Evolutionary conservation across 495 filamentous ascomycete species (phyloP), one percentile per base, ranked within the genome.

Genomic region (Lasiosphaeriaceae sp.): DNA sequence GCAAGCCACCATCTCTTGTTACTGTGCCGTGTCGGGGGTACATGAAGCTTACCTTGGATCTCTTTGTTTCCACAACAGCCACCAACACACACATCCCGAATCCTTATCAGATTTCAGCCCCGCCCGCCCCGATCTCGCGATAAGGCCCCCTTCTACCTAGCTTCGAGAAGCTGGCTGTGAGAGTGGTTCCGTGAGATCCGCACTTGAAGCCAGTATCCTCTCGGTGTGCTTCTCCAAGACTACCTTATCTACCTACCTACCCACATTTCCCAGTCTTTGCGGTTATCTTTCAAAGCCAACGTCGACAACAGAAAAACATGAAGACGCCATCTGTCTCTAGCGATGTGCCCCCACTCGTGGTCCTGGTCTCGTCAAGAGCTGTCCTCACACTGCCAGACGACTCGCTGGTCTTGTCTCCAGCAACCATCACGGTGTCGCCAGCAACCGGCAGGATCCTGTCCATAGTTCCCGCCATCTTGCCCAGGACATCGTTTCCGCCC

Each of bases 401-500:
- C 54, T 74, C 71, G 34, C 70, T 82, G 6, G 11, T 77, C 7
- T 66, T 82, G n/a, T 75, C 74, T 7, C 81, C 82, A 11, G 83
- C 81, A 31, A 96, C 93, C 17, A 80, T 98, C 57, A 80, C 88
- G 45, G 77, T 97, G 63, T 96, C 90, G 6, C 85, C 80, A 6
- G 68, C 62, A 26, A 89, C 90, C 1, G 94, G 94, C 63, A 96
- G 90, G 77, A 94, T 97, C 71, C 80, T 86, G 20, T 86, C 88
- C 7, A 79, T 96, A 56, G 83, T 89, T 60, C 82, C 85, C 49
- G 81, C 82, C 23, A 77, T 97, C 58, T 77, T 96, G 41, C 90
- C 88, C 3, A 71, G 74, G 12, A 78, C 82, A 2, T 80, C 83
- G 11, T 97, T 98, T 72, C 87, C 90, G 0, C 66, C 75, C 0